phyloP scores from a whole-genome alignment of 2,329 filamentous ascomycete species.

The Beauveria asiatica region DNA sequence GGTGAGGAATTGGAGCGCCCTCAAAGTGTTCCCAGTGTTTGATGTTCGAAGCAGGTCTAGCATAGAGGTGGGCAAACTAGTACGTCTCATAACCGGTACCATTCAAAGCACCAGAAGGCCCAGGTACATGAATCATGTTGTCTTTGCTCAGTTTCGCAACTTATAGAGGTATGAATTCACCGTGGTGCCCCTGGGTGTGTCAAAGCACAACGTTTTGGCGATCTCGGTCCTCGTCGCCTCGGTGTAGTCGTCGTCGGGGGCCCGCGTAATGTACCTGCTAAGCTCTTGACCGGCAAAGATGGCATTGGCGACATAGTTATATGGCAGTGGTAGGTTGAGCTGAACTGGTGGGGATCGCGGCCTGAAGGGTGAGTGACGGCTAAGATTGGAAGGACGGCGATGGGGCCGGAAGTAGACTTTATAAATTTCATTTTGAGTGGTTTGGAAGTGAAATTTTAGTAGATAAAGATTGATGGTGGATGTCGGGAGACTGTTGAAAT shows the following conservation, averaged over 20 bases:
- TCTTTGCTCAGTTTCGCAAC: not conserved
- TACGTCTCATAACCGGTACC: not conserved
- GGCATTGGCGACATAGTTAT: not conserved
- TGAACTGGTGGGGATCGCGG: not conserved
- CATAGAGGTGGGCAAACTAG: not conserved
- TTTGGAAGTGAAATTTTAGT: too few relatives aligned
- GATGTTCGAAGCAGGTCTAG: not conserved
- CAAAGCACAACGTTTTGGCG: not conserved
- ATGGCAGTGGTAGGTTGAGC: not conserved
- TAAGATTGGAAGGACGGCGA: not conserved
- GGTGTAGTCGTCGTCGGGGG: not conserved
- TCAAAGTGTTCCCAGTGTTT: not conserved
- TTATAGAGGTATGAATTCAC: conserved; percentile 2
- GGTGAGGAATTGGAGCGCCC: not conserved
- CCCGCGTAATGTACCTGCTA: not conserved
- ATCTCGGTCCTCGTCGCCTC: not conserved
- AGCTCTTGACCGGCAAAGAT: conserved; percentile 1
- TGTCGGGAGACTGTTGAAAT: too few relatives aligned
- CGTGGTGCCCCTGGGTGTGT: not conserved
- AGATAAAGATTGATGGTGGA: too few relatives aligned
- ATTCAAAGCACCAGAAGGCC: not conserved
- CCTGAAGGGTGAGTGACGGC: not conserved
- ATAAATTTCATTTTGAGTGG: not conserved
- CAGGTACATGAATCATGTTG: not conserved
- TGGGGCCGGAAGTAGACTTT: not conserved